Evolutionary conservation across 2,329 filamentous ascomycete species (phyloP), one percentile per base, ranked within the genome.

Genomic region (Aspergillus versicolor): DNA sequence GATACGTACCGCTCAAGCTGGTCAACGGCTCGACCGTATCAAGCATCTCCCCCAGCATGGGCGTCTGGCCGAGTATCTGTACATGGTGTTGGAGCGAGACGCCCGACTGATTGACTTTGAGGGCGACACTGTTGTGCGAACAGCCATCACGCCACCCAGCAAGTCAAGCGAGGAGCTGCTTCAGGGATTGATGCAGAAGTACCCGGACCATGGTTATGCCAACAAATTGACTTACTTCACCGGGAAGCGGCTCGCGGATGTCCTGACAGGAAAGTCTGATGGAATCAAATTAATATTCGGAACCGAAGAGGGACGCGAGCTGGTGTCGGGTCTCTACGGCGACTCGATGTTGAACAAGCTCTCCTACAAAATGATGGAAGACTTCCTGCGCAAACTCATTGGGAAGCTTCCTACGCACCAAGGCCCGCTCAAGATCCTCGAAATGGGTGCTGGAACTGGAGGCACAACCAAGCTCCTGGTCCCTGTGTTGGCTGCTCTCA

Each of bases 221-320:
- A 67, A 69, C 34, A 61, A 56, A n/a, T 56, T 68, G 3, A 61
- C 57, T 13, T 56, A 42, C 17, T 56, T 53, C 40, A 55, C 57
- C 7, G 65, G 63, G 5, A 17, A n/a, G 15, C 43, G 48, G 5
- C 51, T 67, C 5, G 64, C 61, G 1, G 55, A 62, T 12, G 52
- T 59, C 7, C 42, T 66, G n/a, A 55, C 38, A 1, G 75, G 74
- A n/a, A 61, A 70, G 43, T 63, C 64, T 2, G 73, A 78, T 40
- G 71, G 71, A 1, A 65, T 77, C 24, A 61, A 70, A 45, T 54
- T 78, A 3, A 65, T 79, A 12, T 78, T 78, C 45, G 74, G 74
- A 15, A 67, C 57, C 6, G 55, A 61, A 1, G 64, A 75, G 41
- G 69, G 69, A 5, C 66, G 71, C 0, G 63, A 73, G 17, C 64